Base-by-base conservation (phyloP, 2,329 filamentous ascomycete genomes). In the Sarocladiaceae sp. region DNA sequence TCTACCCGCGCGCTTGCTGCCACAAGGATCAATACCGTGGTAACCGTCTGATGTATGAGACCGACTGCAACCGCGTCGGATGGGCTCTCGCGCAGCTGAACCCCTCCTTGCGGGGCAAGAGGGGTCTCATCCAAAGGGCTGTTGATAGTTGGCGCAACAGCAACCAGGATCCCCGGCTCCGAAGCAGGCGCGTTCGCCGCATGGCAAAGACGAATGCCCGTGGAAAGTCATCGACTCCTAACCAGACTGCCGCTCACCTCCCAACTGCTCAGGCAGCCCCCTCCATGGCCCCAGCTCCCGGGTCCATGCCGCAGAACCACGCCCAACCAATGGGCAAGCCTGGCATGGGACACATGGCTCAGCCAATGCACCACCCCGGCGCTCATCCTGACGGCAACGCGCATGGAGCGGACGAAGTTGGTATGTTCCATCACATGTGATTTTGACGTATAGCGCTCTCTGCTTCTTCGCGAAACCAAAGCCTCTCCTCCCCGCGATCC, bases 71-170 rank as follows among this genome's bases (percentile, higher is more conserved):
- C 68, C 88, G 89, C 1, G 93, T 98, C n/a, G 93, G 93, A n/a
- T 98, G 93, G 93, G 91, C 91, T 11, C 69, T 98, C 53, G 93
- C 93, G 2, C 85, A 97, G 59, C 70, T 98, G 44, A 98, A 98
- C 63, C 83, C 89, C 6, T 85, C 87, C 47, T 75, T 97, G 48
- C 82, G 91, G 51, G 91, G 91, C 54, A 97, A 97, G 74, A 80
- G 93, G 55, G 93, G 93, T 6, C 74, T 98, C 48, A 98, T 98
- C 54, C 93, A 98, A 70, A 80, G 93, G 52, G 93, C 93, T 2
- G 93, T 98, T 34, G 93, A 98, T 66, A 96, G 90, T 70, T 97
- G 93, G 93, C 80, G 93, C 50, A 98, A 98, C 71, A 97, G 91
- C 76, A 97, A 97, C 68, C 89, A 95, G 68, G 93, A 98, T 57